A percentile compares a stretch with the other conserved stretches of the same genome.
Conservation (phyloP, 1,284 basidiomycete species). For the Cutaneotrichosporon curvatum region DNA sequence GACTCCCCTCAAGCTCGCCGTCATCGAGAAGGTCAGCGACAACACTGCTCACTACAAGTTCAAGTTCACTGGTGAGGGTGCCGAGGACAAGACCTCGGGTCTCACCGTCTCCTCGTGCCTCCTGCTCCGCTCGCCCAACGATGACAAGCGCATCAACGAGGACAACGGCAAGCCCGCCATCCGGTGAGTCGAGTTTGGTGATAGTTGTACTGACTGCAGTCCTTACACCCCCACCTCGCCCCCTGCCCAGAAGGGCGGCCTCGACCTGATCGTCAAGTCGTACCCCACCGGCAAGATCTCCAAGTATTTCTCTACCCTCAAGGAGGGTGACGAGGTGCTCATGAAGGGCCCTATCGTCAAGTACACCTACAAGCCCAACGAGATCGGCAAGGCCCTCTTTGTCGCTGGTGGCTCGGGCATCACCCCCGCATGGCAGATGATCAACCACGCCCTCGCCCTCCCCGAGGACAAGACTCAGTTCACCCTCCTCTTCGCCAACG, state of each 20-base stretch:
- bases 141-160: conserved; percentile 50
- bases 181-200: conserved; percentile 49
- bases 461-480: conserved; percentile 89
- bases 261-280: conserved; percentile 79
- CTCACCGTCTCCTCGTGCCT: conserved; percentile 55
- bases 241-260: conserved; percentile 63
- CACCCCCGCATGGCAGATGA: conserved; percentile 54
- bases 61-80: conserved; percentile 71
- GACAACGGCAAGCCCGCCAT: conserved; percentile 82
- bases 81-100: conserved; percentile 56
- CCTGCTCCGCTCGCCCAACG: conserved; percentile 49
- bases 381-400: conserved; percentile 76
- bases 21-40: conserved; percentile 85
- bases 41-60: conserved; percentile 81
- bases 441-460: conserved; percentile 61
- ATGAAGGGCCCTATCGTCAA: conserved; percentile 89
- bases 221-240: conserved; percentile 79
- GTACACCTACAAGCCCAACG: conserved; percentile 74
- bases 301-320: conserved; percentile 61
- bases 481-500: conserved; percentile 84
- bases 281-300: conserved; percentile 62
- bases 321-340: conserved; percentile 72
- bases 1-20: conserved; percentile 63
- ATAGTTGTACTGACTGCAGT: conserved; percentile 9
- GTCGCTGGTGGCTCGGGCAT: conserved; percentile 64